Percentiles rank a stretch among this genome's conserved stretches.
Conservation (phyloP, 805 yeast species). For the Candida ascalaphidarum region DNA sequence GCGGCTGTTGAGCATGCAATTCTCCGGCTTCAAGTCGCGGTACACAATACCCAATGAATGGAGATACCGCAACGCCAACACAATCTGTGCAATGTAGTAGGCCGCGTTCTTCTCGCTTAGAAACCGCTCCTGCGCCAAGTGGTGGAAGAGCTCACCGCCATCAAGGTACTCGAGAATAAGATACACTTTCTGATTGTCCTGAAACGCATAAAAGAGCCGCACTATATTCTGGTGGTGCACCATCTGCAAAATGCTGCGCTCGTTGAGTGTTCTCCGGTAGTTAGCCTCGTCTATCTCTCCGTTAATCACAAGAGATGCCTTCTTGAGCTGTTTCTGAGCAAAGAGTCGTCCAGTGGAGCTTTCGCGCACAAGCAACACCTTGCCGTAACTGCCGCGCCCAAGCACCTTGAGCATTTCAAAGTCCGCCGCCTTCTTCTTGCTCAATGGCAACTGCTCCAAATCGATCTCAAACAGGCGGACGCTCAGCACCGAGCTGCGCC, state of each 20-base stretch:
- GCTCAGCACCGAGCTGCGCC: slow-evolving; percentile 10
- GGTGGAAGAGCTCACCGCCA: slow-evolving; percentile 80
- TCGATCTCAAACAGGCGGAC: too few relatives aligned
- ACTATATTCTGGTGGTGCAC: slow-evolving; percentile 60
- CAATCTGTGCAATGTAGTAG: slow-evolving; percentile 10
- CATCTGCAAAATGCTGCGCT: slow-evolving; percentile 8
- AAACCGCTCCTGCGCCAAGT: slow-evolving; percentile 65
- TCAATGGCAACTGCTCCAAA: too few relatives aligned
- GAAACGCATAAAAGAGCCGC: slow-evolving; percentile 73
- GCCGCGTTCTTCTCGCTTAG: slow-evolving; percentile 23
- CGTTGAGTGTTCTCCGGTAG: slow-evolving; percentile 11
- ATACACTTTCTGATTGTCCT: slow-evolving; percentile 70
- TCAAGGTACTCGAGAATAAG: slow-evolving; percentile 72
- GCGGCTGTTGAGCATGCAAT: slow-evolving; percentile 64
- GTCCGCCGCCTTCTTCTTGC: slow-evolving; percentile 25
- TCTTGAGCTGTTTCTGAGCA: slow-evolving; percentile 37
- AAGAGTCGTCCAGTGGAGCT: slow-evolving; percentile 26
- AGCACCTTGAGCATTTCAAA: slow-evolving; percentile 35
- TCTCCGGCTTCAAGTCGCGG: slow-evolving; percentile 85
- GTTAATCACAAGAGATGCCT: slow-evolving; percentile 26
- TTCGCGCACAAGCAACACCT: slow-evolving; percentile 33
- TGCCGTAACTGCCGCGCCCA: slow-evolving; percentile 38
- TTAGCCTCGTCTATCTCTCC: slow-evolving; percentile 18
- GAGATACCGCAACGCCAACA: slow-evolving; percentile 10
- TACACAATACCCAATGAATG: slow-evolving; percentile 65